Percentiles rank a stretch among this genome's conserved stretches.
Conservation (phyloP, 306 rosid genomes). For the Nissolia schottii region DNA sequence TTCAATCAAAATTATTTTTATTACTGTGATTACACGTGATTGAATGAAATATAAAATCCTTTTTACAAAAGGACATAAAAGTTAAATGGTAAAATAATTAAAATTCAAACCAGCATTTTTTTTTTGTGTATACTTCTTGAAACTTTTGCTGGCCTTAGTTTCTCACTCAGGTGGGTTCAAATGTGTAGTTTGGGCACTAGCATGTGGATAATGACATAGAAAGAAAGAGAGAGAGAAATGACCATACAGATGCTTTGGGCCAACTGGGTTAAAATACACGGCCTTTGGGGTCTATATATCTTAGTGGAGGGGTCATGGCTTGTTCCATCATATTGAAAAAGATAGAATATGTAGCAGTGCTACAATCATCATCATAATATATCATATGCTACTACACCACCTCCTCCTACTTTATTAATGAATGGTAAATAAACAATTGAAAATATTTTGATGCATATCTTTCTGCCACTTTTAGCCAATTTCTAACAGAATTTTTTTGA, state of each 20-base stretch:
- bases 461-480: neutral
- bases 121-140: neutral
- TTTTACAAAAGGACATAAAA: no score
- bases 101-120: neutral
- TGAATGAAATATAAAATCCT: no score
- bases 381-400: neutral
- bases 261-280: neutral
- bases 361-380: neutral
- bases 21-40: no score
- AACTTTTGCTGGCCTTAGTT: neutral
- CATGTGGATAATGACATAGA: neutral
- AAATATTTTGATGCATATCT: neutral
- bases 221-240: neutral
- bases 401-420: neutral
- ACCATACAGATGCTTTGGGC: neutral
- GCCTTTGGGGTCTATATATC: slow-evolving; percentile 20
- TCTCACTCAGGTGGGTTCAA: neutral
- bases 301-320: slow-evolving; percentile 43
- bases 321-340: slow-evolving; percentile 40
- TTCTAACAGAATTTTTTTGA: neutral
- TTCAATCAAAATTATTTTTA: no score
- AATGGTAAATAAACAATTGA: neutral
- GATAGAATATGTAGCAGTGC: slow-evolving; percentile 32
- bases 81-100: neutral
- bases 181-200: neutral